These are phyloP conservation scores for Diaporthe velutina DNA, from an alignment of 2,329 filamentous ascomycete species.

Conservation along the genomic window DNA sequence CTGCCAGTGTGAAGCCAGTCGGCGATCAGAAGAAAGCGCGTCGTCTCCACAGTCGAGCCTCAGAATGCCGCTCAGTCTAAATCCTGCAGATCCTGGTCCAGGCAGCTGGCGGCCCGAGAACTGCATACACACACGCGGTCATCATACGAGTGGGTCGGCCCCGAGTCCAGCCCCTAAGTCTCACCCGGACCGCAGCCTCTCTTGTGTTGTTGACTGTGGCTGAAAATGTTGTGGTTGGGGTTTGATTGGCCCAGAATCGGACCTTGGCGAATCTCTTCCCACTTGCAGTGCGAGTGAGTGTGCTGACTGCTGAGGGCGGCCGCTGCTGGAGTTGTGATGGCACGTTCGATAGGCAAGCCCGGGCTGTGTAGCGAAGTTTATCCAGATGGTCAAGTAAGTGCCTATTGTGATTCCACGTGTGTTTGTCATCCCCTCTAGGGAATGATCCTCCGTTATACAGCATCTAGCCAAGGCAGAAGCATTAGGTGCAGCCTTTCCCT, in stretches of 20 bases:
- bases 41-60: slow-evolving; percentile 24
- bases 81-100: slow-evolving; percentile 22
- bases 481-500: neutral
- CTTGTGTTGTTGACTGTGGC: neutral
- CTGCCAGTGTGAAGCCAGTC: slow-evolving; percentile 17
- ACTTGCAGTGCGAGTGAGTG: neutral
- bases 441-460: slow-evolving; percentile 4
- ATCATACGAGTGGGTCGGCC: slow-evolving; percentile 25
- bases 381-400: neutral
- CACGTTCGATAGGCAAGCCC: neutral
- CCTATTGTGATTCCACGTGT: slow-evolving; percentile 18
- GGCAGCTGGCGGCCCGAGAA: slow-evolving; percentile 33
- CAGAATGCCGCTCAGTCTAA: slow-evolving; percentile 5
- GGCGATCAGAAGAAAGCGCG: neutral
- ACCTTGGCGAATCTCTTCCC: neutral
- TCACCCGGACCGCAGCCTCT: slow-evolving; percentile 15
- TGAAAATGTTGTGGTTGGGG: neutral
- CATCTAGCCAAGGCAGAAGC: neutral
- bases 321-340: slow-evolving; percentile 11
- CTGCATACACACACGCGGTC: slow-evolving; percentile 29
- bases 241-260: neutral
- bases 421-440: neutral
- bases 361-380: neutral
- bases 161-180: slow-evolving; percentile 23
- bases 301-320: slow-evolving; percentile 12